Evolutionary conservation across 306 rosid species (phyloP).

Genomic region (Castanea mollissima): DNA sequence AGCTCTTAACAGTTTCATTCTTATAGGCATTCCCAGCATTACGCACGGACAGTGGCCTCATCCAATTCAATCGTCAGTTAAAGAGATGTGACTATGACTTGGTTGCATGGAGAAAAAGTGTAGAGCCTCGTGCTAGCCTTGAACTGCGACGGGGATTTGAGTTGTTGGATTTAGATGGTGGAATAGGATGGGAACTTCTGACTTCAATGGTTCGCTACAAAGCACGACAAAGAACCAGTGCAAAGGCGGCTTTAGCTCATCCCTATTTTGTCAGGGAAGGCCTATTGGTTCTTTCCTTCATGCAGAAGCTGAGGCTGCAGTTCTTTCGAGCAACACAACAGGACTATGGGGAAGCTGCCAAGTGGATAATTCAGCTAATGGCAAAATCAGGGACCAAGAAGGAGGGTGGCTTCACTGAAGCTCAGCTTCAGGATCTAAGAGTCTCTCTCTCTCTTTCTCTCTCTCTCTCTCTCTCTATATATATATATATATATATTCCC

Average conservation of each 20-base stretch:
- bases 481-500: slow-evolving; percentile 1
- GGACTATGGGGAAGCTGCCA: slow-evolving; percentile 85
- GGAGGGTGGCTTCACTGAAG: slow-evolving; percentile 97
- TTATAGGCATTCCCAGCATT: slow-evolving; percentile 74
- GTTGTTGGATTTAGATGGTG: slow-evolving; percentile 86
- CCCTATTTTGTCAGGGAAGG: slow-evolving; percentile 88
- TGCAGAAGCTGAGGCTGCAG: slow-evolving; percentile 77
- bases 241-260: slow-evolving; percentile 84
- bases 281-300: slow-evolving; percentile 70
- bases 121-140: slow-evolving; percentile 63
- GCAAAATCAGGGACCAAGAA: slow-evolving; percentile 85
- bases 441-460: slow-evolving; percentile 30
- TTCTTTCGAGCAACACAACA: slow-evolving; percentile 79
- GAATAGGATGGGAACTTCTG: slow-evolving; percentile 91
- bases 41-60: slow-evolving; percentile 67
- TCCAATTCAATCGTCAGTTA: slow-evolving; percentile 89
- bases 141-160: slow-evolving; percentile 85
- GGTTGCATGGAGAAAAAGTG: slow-evolving; percentile 68
- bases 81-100: slow-evolving; percentile 91
- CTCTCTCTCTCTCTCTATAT: no score
- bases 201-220: slow-evolving; percentile 87
- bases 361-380: slow-evolving; percentile 75
- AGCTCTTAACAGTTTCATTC: slow-evolving; percentile 18
- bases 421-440: slow-evolving; percentile 78
- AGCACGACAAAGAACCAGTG: slow-evolving; percentile 86